These are phyloP conservation scores for Anethum foeniculum DNA, from an alignment of 140 eudicot species.

Conservation along the genomic window DNA sequence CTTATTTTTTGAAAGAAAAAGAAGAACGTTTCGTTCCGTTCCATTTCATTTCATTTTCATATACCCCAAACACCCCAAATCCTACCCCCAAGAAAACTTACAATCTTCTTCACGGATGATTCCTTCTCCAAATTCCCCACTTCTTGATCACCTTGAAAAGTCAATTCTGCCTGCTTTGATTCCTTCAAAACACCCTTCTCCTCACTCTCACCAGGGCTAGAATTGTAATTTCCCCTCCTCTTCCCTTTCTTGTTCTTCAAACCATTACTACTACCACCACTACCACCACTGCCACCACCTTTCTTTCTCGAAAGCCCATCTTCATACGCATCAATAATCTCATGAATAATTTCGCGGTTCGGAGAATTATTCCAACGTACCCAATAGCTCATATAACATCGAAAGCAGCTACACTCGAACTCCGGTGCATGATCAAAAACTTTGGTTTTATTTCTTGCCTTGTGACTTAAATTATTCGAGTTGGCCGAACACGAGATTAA, in stretches of 20 bases:
- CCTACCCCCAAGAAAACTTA: conserved; percentile 59
- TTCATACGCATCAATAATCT: conserved; percentile 75
- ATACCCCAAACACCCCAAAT: conserved; percentile 60
- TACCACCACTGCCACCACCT: not conserved
- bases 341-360: conserved; percentile 61
- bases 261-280: not conserved
- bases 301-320: conserved; percentile 27
- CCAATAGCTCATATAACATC: conserved; percentile 74
- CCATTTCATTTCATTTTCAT: not conserved
- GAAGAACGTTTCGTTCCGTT: not conserved
- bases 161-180: conserved; percentile 11
- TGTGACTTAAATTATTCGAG: conserved; percentile 17
- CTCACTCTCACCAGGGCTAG: conserved; percentile 11
- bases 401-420: conserved; percentile 61
- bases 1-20: not conserved
- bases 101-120: conserved; percentile 56
- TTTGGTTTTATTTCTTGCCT: not conserved
- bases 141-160: conserved; percentile 17
- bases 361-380: conserved; percentile 79
- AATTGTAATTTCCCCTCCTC: conserved; percentile 27
- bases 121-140: conserved; percentile 20
- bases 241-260: conserved; percentile 52
- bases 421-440: conserved; percentile 31
- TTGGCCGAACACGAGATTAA: conserved; percentile 53
- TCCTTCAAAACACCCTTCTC: conserved; percentile 9